A percentile compares a stretch with the other conserved stretches of the same genome.
Conservation (phyloP, 805 yeast genomes). For the Suhomyces prunicola region DNA sequence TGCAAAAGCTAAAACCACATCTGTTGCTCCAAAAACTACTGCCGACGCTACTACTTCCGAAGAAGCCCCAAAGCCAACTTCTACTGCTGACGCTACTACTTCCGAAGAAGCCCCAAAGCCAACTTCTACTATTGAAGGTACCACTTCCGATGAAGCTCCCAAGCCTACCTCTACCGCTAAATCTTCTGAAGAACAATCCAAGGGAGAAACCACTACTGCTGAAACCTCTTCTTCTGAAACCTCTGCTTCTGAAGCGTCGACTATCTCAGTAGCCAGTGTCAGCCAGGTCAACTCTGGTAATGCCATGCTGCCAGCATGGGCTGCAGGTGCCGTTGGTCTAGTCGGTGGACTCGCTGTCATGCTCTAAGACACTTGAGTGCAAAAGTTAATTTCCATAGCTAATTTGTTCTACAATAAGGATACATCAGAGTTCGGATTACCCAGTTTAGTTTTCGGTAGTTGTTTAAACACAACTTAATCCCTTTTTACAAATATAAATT, state of each 20-base stretch:
- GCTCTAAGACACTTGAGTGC: conserved; percentile 3
- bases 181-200: background rate
- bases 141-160: conserved; percentile 2
- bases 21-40: conserved; percentile 7
- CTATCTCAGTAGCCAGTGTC: conserved; percentile 5
- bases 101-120: conserved; percentile 4
- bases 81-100: conserved; percentile 4
- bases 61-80: conserved; percentile 2
- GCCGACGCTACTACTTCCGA: conserved; percentile 4
- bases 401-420: background rate
- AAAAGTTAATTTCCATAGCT: background rate
- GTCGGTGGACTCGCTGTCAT: conserved; percentile 11
- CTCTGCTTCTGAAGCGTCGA: conserved; percentile 9
- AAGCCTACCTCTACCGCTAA: conserved; percentile 3
- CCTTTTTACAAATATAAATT: background rate
- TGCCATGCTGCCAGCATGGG: conserved; percentile 7
- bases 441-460: background rate
- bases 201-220: conserved; percentile 7
- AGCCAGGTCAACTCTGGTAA: conserved; percentile 14
- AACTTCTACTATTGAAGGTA: conserved; percentile 8
- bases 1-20: conserved; percentile 16
- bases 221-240: conserved; percentile 7
- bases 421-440: background rate
- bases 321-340: conserved; percentile 9
- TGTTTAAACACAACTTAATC: background rate